Conservation (phyloP, 2,329 filamentous ascomycete genomes). For the Pezicula rhizophila region DNA sequence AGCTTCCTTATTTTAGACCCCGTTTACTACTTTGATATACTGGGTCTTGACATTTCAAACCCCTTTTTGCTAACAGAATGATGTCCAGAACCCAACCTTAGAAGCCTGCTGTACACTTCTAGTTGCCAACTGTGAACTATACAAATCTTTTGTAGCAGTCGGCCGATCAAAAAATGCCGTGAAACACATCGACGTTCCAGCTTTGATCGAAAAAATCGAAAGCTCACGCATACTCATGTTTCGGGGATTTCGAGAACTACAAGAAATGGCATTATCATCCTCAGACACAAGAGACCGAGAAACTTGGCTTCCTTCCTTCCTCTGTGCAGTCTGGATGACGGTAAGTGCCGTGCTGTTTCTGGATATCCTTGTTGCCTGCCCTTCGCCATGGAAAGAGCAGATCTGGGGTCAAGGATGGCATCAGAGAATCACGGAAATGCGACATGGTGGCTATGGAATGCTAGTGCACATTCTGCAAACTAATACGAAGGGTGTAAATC, state of each 20-base stretch:
- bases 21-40: not conserved
- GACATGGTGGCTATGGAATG: conserved; percentile 14
- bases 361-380: conserved; percentile 9
- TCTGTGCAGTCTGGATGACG: conserved; percentile 7
- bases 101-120: conserved; percentile 9
- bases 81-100: conserved; percentile 7
- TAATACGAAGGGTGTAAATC: conserved; percentile 11
- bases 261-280: conserved; percentile 9
- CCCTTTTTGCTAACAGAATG: not conserved
- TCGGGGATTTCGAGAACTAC: conserved; percentile 9
- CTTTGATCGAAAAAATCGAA: conserved; percentile 9
- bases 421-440: conserved; percentile 6
- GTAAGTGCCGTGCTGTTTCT: conserved; percentile 9
- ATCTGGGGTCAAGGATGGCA: conserved; percentile 12
- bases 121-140: conserved; percentile 10
- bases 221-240: conserved; percentile 10
- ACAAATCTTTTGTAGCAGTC: conserved; percentile 9
- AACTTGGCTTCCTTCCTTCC: conserved; percentile 13
- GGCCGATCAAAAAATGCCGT: not conserved
- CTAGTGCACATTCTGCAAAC: conserved; percentile 7
- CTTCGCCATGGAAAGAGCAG: conserved; percentile 11
- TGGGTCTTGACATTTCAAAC: not conserved
- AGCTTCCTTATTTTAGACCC: not conserved
- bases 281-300: conserved; percentile 6
- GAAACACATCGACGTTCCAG: conserved; percentile 3